phyloP scores from a whole-genome alignment of 2,329 filamentous ascomycete species.

The Trichoderma koningii region DNA sequence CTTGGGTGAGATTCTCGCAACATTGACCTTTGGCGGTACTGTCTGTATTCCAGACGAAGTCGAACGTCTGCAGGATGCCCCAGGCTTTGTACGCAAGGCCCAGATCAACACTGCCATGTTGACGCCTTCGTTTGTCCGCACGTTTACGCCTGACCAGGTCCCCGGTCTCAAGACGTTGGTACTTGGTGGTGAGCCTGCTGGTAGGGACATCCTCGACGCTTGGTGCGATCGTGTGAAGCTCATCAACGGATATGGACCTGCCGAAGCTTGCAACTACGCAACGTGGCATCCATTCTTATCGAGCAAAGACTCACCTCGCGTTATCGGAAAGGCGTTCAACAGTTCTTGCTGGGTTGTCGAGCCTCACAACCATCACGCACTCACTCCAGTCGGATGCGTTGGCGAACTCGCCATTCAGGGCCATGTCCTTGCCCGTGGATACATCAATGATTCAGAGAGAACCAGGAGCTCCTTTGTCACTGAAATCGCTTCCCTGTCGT shows the following conservation, averaged over 20 bases:
- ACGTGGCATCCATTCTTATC: not conserved
- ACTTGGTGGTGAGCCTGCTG: not conserved
- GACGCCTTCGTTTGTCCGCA: not conserved
- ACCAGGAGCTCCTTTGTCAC: constrained; percentile 33
- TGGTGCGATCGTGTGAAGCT: not conserved
- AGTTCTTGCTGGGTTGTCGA: constrained; percentile 31
- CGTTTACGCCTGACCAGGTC: not conserved
- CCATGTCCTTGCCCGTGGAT: constrained; percentile 32
- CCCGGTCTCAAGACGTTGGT: not conserved
- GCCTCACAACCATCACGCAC: constrained; percentile 26
- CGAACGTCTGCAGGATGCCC: not conserved
- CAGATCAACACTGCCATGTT: not conserved
- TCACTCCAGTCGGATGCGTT: constrained; percentile 30
- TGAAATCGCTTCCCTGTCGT: constrained; percentile 44
- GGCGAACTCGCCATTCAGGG: constrained; percentile 37
- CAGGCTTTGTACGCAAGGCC: not conserved
- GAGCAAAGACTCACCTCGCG: not conserved
- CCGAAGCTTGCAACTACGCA: constrained; percentile 6
- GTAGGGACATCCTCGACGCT: not conserved
- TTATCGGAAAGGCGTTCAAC: not conserved
- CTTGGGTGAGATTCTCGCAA: not conserved
- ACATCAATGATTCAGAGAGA: constrained; percentile 30
- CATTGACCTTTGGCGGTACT: not conserved
- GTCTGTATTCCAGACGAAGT: not conserved
- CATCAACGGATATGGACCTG: constrained; percentile 17